A percentile compares a stretch with the other conserved stretches of the same genome.
phyloP scores from a whole-genome alignment of 176 grass and related monocot species.

The Aegilops bicornis region DNA sequence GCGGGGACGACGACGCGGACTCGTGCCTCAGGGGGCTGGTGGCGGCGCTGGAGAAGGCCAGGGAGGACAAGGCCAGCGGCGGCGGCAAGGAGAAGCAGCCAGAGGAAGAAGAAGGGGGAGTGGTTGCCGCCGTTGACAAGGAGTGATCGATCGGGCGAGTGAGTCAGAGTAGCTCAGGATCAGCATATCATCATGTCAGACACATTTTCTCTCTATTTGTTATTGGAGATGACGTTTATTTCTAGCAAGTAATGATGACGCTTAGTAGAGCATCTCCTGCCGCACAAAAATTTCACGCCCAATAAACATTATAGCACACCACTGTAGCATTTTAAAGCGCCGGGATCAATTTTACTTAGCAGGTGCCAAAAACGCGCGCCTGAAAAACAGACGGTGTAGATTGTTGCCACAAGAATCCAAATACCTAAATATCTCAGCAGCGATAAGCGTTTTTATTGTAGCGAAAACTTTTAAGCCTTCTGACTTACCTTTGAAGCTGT shows the following conservation, averaged over 20 bases:
- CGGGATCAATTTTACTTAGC: no score
- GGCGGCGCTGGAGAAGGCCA: conserved; percentile 37
- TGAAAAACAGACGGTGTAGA: no score
- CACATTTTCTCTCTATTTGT: not conserved
- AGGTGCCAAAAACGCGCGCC: no score
- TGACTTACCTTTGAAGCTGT: no score
- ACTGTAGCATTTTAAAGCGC: no score
- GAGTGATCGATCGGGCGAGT: not conserved
- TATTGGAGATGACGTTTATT: not conserved
- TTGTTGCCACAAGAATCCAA: no score
- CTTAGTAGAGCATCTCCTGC: no score
- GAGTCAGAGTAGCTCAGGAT: not conserved
- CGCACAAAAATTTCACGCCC: no score
- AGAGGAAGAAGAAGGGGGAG: not conserved
- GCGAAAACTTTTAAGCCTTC: no score
- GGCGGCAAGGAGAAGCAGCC: not conserved
- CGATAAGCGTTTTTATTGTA: no score
- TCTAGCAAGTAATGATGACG: not conserved
- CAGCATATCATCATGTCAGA: not conserved
- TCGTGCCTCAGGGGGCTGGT: conserved; percentile 38
- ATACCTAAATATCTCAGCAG: no score
- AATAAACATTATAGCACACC: no score
- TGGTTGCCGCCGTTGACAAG: not conserved
- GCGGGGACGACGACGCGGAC: conserved; percentile 4
- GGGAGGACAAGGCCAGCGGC: conserved; percentile 29